A percentile compares a stretch with the other conserved stretches of the same genome.
Conservation (phyloP, 352 stramenopile genomes). For the Pythium utonaiense region DNA sequence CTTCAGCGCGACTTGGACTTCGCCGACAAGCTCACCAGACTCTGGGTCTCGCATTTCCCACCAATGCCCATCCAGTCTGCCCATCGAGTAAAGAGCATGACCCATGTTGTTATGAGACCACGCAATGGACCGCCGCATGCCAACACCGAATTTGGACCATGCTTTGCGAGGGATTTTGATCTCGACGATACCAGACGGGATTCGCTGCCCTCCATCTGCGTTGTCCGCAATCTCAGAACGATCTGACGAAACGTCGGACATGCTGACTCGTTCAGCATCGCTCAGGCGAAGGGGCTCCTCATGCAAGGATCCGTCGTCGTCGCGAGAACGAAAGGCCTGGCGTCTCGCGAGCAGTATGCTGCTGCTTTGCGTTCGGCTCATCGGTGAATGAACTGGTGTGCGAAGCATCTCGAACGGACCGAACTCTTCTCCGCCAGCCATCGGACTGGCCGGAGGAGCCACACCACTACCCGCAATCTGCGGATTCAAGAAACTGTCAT, state of each 20-base stretch:
- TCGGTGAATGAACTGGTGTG: slow-evolving; percentile 49
- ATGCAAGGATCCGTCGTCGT: slow-evolving; percentile 42
- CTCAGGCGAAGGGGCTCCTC: slow-evolving; percentile 49
- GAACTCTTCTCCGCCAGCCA: slow-evolving; percentile 39
- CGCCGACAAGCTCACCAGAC: slow-evolving; percentile 64
- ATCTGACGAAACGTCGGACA: slow-evolving; percentile 69
- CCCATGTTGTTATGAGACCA: slow-evolving; percentile 77
- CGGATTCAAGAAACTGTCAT: slow-evolving; percentile 44
- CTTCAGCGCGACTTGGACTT: slow-evolving; percentile 82
- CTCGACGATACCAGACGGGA: slow-evolving; percentile 55
- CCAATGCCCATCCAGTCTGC: slow-evolving; percentile 74
- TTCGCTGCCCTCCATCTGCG: slow-evolving; percentile 25
- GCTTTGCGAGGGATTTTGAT: slow-evolving; percentile 85
- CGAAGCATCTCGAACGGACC: slow-evolving; percentile 69
- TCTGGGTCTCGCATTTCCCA: slow-evolving; percentile 81
- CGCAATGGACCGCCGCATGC: slow-evolving; percentile 63
- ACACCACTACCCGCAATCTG: slow-evolving; percentile 30
- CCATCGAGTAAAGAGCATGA: slow-evolving; percentile 63
- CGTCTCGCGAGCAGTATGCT: slow-evolving; percentile 30
- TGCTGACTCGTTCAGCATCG: slow-evolving; percentile 56
- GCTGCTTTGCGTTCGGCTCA: slow-evolving; percentile 21
- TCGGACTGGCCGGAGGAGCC: slow-evolving; percentile 40
- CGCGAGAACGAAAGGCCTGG: slow-evolving; percentile 42
- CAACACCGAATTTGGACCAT: slow-evolving; percentile 68
- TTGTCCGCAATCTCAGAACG: slow-evolving; percentile 40